A percentile compares a stretch with the other conserved stretches of the same genome.
Conservation (phyloP, 495 filamentous ascomycete species). For the Astrothelium subdiscretum region DNA sequence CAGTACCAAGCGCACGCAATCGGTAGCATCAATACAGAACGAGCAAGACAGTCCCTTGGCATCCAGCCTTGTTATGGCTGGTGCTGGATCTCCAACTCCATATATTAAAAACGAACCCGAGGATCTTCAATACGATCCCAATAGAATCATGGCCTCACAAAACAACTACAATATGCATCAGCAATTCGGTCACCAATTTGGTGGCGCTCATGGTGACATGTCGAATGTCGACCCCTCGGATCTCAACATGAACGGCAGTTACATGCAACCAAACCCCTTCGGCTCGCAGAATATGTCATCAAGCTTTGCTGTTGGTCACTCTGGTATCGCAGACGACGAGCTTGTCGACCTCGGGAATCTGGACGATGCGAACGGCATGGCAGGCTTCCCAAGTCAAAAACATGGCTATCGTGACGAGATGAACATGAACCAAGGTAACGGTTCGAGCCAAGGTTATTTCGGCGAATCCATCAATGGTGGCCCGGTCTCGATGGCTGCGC, state of each 20-base stretch:
- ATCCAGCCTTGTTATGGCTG: slow-evolving; percentile 28
- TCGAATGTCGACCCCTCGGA: slow-evolving; percentile 76
- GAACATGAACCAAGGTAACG: slow-evolving; percentile 20
- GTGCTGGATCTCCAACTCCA: slow-evolving; percentile 41
- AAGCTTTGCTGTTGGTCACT: slow-evolving; percentile 32
- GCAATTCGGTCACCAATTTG: slow-evolving; percentile 52
- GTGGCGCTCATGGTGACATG: slow-evolving; percentile 43
- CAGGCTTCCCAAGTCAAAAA: slow-evolving; percentile 38
- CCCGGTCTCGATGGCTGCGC: slow-evolving; percentile 22
- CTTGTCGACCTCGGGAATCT: slow-evolving; percentile 39
- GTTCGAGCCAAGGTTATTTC: slow-evolving; percentile 12
- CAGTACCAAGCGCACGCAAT: background rate
- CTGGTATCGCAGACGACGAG: slow-evolving; percentile 53
- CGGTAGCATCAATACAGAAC: background rate
- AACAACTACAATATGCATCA: slow-evolving; percentile 47
- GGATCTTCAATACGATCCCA: slow-evolving; percentile 46
- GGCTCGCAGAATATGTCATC: slow-evolving; percentile 16
- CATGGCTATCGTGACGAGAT: slow-evolving; percentile 32
- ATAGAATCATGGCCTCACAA: slow-evolving; percentile 38
- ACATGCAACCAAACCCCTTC: slow-evolving; percentile 23
- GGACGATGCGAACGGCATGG: slow-evolving; percentile 38
- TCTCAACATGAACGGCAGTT: slow-evolving; percentile 50
- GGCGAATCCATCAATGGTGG: slow-evolving; percentile 11
- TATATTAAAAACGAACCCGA: slow-evolving; percentile 73
- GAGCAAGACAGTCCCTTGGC: slow-evolving; percentile 18